phyloP scores from a whole-genome alignment of 345 rosid species.

The Dipteronia dyeriana region DNA sequence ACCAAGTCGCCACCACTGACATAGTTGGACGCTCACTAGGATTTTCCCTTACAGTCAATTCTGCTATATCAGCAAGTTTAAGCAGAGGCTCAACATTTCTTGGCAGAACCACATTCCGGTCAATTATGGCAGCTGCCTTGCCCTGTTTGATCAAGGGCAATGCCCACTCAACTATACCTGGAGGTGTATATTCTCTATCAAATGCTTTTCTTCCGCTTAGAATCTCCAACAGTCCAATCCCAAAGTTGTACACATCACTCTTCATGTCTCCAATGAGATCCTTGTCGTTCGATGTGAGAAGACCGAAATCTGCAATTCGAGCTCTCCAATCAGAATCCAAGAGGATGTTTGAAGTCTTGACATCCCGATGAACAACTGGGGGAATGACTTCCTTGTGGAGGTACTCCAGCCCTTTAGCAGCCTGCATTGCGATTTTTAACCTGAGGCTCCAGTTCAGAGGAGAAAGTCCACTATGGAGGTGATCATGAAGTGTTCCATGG shows the following conservation, averaged over 20 bases:
- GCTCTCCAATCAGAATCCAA: conserved; percentile 90
- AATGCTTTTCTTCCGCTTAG: conserved; percentile 83
- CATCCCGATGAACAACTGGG: conserved; percentile 62
- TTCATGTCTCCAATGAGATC: conserved; percentile 51
- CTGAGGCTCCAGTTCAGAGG: conserved; percentile 73
- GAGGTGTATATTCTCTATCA: conserved; percentile 64
- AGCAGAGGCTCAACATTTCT: conserved; percentile 85
- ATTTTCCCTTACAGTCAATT: conserved; percentile 63
- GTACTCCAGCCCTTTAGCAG: conserved; percentile 83
- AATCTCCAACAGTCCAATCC: conserved; percentile 74
- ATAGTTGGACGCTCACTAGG: conserved; percentile 69
- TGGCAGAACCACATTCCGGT: conserved; percentile 60
- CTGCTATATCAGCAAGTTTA: conserved; percentile 78
- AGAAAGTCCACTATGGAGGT: conserved; percentile 75
- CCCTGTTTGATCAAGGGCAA: conserved; percentile 67
- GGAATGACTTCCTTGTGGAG: conserved; percentile 74
- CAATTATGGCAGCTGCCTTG: conserved; percentile 64
- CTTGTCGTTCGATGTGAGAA: conserved; percentile 52
- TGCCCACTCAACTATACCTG: conserved; percentile 73
- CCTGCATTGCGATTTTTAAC: conserved; percentile 68
- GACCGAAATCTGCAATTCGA: conserved; percentile 82
- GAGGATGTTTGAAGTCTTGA: conserved; percentile 77
- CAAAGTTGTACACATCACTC: conserved; percentile 70
- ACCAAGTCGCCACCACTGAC: conserved; percentile 56
- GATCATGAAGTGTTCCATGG: conserved; percentile 87